These are phyloP conservation scores for Pedinophyceae sp. DNA, from an alignment of 139 green algal species.

Conservation along the genomic window DNA sequence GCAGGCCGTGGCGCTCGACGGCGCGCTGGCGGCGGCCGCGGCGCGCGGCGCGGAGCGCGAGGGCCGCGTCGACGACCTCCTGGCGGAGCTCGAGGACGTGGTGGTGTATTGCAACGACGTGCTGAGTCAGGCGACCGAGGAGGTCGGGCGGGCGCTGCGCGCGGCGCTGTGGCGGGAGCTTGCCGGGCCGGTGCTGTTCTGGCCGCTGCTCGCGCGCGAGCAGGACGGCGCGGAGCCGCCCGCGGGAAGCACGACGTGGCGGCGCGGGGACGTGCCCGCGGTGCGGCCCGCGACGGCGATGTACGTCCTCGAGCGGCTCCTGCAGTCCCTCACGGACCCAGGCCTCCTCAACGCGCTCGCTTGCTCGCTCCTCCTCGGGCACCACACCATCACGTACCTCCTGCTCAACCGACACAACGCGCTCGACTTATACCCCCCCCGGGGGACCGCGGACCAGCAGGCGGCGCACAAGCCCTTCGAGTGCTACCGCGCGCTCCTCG, in stretches of 20 bases:
- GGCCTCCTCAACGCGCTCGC: conserved; percentile 29
- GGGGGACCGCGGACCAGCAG: too few relatives aligned
- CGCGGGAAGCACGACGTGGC: conserved; percentile 1
- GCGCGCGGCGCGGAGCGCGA: conserved; percentile 4
- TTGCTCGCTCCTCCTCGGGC: conserved; percentile 20
- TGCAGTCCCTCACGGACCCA: conserved; percentile 35
- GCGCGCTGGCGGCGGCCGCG: conserved; percentile 17
- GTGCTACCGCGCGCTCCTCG: too few relatives aligned
- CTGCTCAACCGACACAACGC: too few relatives aligned
- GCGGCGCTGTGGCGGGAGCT: conserved; percentile 39
- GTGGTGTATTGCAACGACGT: conserved; percentile 87
- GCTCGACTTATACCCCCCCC: too few relatives aligned
- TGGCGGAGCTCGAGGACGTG: conserved; percentile 85
- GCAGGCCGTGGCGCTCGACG: conserved; percentile 35
- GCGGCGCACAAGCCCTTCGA: too few relatives aligned
- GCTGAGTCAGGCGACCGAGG: conserved; percentile 14
- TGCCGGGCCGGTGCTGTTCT: conserved; percentile 40
- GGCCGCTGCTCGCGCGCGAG: conserved; percentile 34
- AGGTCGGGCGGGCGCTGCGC: conserved; percentile 13
- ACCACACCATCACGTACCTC: background rate
- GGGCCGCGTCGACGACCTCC: conserved; percentile 24
- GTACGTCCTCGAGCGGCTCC: conserved; percentile 58
- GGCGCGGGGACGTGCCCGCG: background rate
- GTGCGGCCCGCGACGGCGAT: conserved; percentile 33
- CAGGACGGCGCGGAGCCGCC: too few relatives aligned